phyloP scores from a whole-genome alignment of 148 eudicot species.

The Fallopia convolvulus region DNA sequence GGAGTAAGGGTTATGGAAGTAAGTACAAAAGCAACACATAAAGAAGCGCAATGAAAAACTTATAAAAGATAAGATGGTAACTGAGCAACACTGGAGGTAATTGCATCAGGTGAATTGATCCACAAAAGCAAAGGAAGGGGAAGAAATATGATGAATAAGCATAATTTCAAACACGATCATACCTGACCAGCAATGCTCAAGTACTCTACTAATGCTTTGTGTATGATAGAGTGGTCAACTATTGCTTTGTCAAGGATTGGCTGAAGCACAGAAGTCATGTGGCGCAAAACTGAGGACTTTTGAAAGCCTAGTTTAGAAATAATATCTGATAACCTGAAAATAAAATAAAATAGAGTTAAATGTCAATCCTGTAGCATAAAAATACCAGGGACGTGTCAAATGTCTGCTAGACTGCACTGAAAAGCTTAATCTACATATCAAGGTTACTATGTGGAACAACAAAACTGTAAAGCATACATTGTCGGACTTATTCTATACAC shows the following conservation, averaged over 20 bases:
- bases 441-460: not conserved
- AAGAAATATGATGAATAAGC: not conserved
- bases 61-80: not conserved
- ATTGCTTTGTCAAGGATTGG: slow-evolving; percentile 95
- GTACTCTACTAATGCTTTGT: slow-evolving; percentile 73
- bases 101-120: not conserved
- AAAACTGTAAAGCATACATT: not conserved
- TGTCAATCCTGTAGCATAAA: not conserved
- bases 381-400: not conserved
- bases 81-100: not conserved
- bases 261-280: slow-evolving; percentile 67
- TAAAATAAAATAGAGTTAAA: not conserved
- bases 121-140: not conserved
- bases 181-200: slow-evolving; percentile 86
- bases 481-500: not conserved
- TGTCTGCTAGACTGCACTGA: not conserved
- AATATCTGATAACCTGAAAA: slow-evolving; percentile 72
- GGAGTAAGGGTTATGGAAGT: slow-evolving; percentile 17
- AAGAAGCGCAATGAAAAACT: not conserved
- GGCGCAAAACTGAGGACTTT: slow-evolving; percentile 61
- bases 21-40: not conserved
- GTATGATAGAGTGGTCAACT: slow-evolving; percentile 87
- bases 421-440: not conserved
- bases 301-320: slow-evolving; percentile 65
- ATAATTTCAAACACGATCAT: not conserved